phyloP scores from a whole-genome alignment of 768 basidiomycete species.

The Serendipita sp. region DNA sequence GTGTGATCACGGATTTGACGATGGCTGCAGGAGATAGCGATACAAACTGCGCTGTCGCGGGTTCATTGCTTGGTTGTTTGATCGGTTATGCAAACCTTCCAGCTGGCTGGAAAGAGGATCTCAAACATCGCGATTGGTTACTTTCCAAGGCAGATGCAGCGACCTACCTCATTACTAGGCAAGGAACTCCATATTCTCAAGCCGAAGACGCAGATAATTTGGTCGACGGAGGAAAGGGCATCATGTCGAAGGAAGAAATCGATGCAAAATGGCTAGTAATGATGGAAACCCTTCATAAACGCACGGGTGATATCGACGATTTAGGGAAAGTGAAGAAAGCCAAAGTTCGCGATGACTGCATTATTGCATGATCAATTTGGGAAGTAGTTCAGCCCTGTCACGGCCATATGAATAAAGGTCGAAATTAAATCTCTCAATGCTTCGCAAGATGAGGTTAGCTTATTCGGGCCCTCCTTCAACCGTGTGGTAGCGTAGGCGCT shows the following conservation, averaged over 20 bases:
- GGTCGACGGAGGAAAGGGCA: neutral
- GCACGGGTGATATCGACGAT: neutral
- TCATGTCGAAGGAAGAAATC: neutral
- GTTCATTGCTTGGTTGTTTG: neutral
- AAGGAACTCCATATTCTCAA: neutral
- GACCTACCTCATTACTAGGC: neutral
- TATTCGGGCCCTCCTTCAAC: neutral
- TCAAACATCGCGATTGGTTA: conserved; percentile 1
- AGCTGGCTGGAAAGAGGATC: neutral
- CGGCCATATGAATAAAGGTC: no score
- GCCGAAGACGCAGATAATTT: neutral
- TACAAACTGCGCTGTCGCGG: neutral
- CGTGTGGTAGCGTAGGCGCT: neutral
- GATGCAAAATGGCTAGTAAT: neutral
- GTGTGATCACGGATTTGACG: conserved; percentile 1
- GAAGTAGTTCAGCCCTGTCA: no score
- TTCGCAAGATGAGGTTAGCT: neutral
- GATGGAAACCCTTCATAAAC: neutral
- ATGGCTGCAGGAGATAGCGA: conserved; percentile 3
- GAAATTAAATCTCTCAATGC: no score
- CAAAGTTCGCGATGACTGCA: neutral
- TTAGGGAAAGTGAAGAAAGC: neutral
- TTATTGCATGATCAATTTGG: no score
- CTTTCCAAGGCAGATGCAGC: conserved; percentile 2
- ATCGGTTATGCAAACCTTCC: neutral